Evolutionary conservation across 345 rosid species (phyloP).

Genomic region (Gossypium turneri): DNA sequence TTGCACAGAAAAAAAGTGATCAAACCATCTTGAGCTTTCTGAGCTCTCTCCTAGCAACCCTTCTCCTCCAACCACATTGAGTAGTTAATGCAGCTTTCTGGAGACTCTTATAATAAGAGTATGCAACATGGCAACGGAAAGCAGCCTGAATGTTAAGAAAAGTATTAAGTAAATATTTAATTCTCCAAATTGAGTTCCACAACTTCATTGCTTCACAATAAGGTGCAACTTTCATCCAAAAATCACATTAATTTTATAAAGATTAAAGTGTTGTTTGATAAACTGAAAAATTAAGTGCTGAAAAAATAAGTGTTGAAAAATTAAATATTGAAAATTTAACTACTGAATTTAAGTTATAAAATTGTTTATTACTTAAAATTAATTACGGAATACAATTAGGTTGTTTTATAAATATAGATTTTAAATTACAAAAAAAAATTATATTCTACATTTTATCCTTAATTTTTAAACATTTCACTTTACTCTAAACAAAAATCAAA

Average conservation of each 20-base stretch:
- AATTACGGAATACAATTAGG: too few relatives aligned
- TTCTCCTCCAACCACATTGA: conserved; percentile 98
- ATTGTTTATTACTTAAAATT: too few relatives aligned
- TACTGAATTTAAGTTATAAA: too few relatives aligned
- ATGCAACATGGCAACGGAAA: conserved; percentile 58
- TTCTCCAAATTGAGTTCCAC: not conserved
- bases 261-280: not conserved
- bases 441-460: too few relatives aligned
- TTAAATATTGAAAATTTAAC: too few relatives aligned
- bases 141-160: conserved; percentile 57
- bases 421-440: too few relatives aligned
- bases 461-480: too few relatives aligned
- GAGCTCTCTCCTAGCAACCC: conserved; percentile 91
- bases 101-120: conserved; percentile 79
- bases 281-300: too few relatives aligned
- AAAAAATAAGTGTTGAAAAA: too few relatives aligned
- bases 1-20: conserved; percentile 14
- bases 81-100: conserved; percentile 69
- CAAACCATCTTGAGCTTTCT: conserved; percentile 86
- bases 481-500: too few relatives aligned
- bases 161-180: conserved; percentile 17
- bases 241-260: conserved; percentile 10
- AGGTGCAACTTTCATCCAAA: not conserved
- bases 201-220: not conserved
- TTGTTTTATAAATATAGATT: too few relatives aligned